These are phyloP conservation scores for Yarrowia galli DNA, from an alignment of 1,139 yeast species.

Conservation along the genomic window DNA sequence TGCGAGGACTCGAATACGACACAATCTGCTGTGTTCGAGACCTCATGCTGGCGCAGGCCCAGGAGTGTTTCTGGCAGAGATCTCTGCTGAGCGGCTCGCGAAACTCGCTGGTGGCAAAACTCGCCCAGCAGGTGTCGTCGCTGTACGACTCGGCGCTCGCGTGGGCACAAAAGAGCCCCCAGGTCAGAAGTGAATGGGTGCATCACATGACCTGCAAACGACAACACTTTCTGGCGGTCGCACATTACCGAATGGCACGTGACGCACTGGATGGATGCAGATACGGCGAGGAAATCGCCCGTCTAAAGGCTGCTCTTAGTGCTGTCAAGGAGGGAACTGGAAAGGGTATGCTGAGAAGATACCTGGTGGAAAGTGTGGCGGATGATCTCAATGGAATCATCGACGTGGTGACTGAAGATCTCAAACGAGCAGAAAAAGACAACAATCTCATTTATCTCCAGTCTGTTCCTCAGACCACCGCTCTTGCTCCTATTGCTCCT, in stretches of 20 bases:
- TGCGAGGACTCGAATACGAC: slow-evolving; percentile 57
- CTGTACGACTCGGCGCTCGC: slow-evolving; percentile 61
- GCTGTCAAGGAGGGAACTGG: slow-evolving; percentile 42
- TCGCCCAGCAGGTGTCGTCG: slow-evolving; percentile 68
- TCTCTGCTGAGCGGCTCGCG: slow-evolving; percentile 66
- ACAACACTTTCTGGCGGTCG: slow-evolving; percentile 72
- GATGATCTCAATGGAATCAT: slow-evolving; percentile 59
- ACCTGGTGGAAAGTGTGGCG: slow-evolving; percentile 56
- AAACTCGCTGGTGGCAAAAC: slow-evolving; percentile 66
- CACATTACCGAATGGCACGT: slow-evolving; percentile 67
- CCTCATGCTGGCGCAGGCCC: slow-evolving; percentile 84
- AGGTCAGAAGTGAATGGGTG: slow-evolving; percentile 68
- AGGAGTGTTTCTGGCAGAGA: slow-evolving; percentile 83
- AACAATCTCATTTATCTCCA: slow-evolving; percentile 81
- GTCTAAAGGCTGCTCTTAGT: slow-evolving; percentile 56
- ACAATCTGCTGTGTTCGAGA: slow-evolving; percentile 55
- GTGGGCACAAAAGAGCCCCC: slow-evolving; percentile 58
- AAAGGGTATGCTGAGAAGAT: slow-evolving; percentile 48
- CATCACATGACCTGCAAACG: slow-evolving; percentile 65
- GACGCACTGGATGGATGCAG: slow-evolving; percentile 58
- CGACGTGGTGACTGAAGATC: slow-evolving; percentile 55
- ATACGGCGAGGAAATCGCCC: slow-evolving; percentile 76
- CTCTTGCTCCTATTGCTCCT: slow-evolving; percentile 58
- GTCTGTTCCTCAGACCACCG: slow-evolving; percentile 60
- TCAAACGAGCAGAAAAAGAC: slow-evolving; percentile 72